A percentile compares a stretch with the other conserved stretches of the same genome.
Conservation (phyloP, 2,329 filamentous ascomycete genomes). For the Penicillium brasilianum region DNA sequence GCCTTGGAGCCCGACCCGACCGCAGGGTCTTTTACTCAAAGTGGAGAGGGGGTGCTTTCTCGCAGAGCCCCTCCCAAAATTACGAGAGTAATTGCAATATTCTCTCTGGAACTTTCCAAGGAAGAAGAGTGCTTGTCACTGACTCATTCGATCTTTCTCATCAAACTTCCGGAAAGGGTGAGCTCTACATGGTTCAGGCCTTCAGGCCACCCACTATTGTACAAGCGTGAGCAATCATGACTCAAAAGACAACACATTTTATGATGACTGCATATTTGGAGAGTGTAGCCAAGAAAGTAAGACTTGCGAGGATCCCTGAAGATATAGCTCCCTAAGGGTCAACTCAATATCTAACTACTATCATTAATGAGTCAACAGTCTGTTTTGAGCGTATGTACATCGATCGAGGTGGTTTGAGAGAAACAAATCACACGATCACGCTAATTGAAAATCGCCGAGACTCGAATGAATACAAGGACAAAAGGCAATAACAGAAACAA, state of each 20-base stretch:
- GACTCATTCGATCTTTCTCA: background rate
- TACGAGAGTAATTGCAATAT: background rate
- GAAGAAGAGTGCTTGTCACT: background rate
- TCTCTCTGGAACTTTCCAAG: background rate
- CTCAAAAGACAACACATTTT: background rate
- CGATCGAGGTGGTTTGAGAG: no score
- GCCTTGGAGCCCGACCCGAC: conserved; percentile 3
- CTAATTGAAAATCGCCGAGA: background rate
- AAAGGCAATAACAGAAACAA: background rate
- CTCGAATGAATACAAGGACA: background rate
- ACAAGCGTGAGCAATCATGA: background rate
- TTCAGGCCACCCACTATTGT: background rate
- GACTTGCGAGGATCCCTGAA: background rate
- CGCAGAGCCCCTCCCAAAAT: background rate
- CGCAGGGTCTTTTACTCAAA: background rate
- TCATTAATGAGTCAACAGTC: background rate
- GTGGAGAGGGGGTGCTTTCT: no score
- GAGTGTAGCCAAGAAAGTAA: background rate
- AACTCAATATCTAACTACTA: no score
- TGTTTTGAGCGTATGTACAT: no score
- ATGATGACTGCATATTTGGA: background rate
- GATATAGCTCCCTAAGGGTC: no score
- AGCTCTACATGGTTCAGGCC: background rate
- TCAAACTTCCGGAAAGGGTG: background rate
- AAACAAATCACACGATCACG: background rate